phyloP scores from a whole-genome alignment of 2,329 filamentous ascomycete genomes.

The Trichoderma breve region DNA sequence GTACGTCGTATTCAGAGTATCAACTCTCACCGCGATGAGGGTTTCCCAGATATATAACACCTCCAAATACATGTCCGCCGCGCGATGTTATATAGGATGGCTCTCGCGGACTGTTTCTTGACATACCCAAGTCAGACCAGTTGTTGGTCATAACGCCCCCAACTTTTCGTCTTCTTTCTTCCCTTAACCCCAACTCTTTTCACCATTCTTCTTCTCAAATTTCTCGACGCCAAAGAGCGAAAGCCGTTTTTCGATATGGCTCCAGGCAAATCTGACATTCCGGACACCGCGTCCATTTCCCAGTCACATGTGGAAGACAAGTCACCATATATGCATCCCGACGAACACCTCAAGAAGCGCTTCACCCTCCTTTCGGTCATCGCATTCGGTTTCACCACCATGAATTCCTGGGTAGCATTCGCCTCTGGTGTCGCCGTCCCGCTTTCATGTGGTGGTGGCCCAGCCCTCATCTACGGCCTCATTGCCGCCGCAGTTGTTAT shows the following conservation, averaged over 20 bases:
- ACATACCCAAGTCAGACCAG: neutral
- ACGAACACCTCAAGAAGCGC: constrained; percentile 26
- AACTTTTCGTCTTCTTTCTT: neutral
- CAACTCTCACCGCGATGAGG: neutral
- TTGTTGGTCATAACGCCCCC: neutral
- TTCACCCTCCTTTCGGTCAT: constrained; percentile 29
- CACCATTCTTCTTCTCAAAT: neutral
- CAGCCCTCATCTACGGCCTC: constrained; percentile 28
- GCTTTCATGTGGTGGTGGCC: constrained; percentile 27
- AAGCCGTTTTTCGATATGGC: neutral
- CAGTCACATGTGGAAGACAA: constrained; percentile 24
- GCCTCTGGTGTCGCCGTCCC: constrained; percentile 28
- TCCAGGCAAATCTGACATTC: neutral
- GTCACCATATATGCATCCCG: constrained; percentile 10
- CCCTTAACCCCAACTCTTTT: neutral
- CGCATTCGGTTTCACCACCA: constrained; percentile 30
- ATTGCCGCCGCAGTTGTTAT: constrained; percentile 26
- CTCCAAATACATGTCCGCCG: neutral
- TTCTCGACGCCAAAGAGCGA: neutral
- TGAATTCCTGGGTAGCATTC: constrained; percentile 30
- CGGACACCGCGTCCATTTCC: constrained; percentile 5
- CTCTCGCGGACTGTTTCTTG: neutral
- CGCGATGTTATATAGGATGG: neutral
- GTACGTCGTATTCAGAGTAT: neutral
- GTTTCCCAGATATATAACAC: neutral